These are phyloP conservation scores for Bolboschoenus planiculmis DNA, from an alignment of 176 grass and related monocot species.

Conservation along the genomic window DNA sequence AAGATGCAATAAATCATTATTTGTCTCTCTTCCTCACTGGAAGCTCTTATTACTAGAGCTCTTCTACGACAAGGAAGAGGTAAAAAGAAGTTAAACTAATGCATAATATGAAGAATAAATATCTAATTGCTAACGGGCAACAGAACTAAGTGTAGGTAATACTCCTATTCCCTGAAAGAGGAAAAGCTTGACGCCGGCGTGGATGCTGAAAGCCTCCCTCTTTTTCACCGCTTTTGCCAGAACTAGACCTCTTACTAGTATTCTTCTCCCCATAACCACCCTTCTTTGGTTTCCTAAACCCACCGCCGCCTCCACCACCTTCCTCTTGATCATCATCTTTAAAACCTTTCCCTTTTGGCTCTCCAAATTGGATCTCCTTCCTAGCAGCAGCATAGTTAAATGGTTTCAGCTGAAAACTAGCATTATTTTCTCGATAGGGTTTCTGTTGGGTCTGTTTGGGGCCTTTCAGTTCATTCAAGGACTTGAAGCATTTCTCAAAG, in stretches of 20 bases:
- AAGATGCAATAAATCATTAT: conserved; percentile 7
- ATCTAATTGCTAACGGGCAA: background rate
- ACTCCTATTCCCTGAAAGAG: conserved; percentile 45
- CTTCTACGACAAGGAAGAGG: background rate
- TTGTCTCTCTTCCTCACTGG: conserved; percentile 19
- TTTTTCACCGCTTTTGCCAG: conserved; percentile 17
- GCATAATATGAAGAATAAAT: background rate
- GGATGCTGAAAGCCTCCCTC: conserved; percentile 28
- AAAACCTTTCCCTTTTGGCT: conserved; percentile 27
- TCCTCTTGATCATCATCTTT: conserved; percentile 35
- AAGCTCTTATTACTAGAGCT: background rate
- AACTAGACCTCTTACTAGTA: conserved; percentile 15
- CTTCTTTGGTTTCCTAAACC: conserved; percentile 27
- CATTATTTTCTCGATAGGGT: conserved; percentile 22
- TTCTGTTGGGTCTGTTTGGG: conserved; percentile 23
- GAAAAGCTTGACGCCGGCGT: conserved; percentile 36
- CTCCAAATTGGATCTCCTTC: conserved; percentile 45
- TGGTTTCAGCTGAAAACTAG: conserved; percentile 33
- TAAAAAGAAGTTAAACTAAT: conserved; percentile 4
- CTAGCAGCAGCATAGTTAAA: conserved; percentile 71
- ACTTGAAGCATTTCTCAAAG: conserved; percentile 42
- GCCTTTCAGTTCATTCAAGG: conserved; percentile 47
- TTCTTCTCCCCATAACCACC: conserved; percentile 25
- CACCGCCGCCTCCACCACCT: background rate
- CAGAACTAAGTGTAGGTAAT: conserved; percentile 42